Evolutionary conservation across 2,329 filamentous ascomycete species (phyloP), one percentile per base, ranked within the genome.

Genomic region (Colletotrichum scovillei): DNA sequence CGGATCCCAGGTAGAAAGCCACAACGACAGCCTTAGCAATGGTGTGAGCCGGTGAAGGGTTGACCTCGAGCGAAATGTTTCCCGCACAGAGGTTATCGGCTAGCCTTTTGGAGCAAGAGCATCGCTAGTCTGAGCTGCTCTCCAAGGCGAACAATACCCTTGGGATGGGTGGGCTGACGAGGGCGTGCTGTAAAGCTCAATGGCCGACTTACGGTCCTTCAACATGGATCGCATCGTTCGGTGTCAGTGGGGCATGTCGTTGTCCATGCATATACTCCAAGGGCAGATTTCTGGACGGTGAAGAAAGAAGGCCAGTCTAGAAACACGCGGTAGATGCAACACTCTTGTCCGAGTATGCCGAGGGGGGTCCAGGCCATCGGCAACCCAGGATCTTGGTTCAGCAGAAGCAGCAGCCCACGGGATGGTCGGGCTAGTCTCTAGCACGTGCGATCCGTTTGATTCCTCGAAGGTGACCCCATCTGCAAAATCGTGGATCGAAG

Each of bases 61-160:
- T 19, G 57, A 70, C 38, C 32, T 30, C 22, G 46, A 56, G 32
- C 32, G 4, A 65, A 22, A 19, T 26, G 55, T 46, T 28, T 32
- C 32, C 12, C 46, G 56, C 46, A 56, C 56, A 35, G 63, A 49
- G 58, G 35, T 49, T 14, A 1, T 28, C 14, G 19, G 26, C 64
- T 68, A 72, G 52, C 38, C 64, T 12, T 2, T 63, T 52, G n/a
- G 35, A 58, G 64, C 49, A 42, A 72, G 19, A 68, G 11, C 35
- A 12, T 14, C 14, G 30, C 14, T 56, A 32, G 28, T 19, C 52
- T 63, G 35, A 30, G 16, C 57, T 35, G 19, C 35, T 52, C 64
- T 19, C 24, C 26, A 32, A 32, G 22, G 19, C 46, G 16, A 46
- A 19, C 46, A 22, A 14, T 3, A 5, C 7, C 32, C 24, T 42